Conservation (phyloP, 1,284 basidiomycete genomes). For the Fomitopsis palustris region DNA sequence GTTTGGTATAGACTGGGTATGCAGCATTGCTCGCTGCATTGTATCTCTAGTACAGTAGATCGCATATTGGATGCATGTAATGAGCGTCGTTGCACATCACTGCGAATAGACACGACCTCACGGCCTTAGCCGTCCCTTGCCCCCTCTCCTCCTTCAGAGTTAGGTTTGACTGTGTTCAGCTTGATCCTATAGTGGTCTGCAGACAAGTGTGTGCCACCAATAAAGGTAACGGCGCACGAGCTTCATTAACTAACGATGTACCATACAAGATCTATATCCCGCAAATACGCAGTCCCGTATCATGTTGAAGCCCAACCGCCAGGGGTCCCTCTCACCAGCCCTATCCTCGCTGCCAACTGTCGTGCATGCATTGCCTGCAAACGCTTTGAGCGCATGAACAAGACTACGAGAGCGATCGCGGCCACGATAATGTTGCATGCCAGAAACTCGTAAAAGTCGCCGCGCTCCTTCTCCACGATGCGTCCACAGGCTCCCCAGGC, state of each 20-base stretch:
- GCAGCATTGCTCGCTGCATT: neutral
- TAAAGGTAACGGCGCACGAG: no score
- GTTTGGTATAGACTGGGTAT: neutral
- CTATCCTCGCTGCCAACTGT: constrained; percentile 81
- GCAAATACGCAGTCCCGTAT: neutral
- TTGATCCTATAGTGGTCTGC: no score
- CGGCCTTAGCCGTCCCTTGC: neutral
- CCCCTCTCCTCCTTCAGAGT: no score
- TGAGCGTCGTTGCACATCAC: neutral
- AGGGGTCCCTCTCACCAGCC: constrained; percentile 38
- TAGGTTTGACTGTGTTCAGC: no score
- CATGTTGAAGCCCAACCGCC: constrained; percentile 18
- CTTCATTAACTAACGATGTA: neutral
- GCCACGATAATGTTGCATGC: constrained; percentile 78
- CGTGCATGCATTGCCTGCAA: constrained; percentile 73
- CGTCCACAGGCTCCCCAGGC: constrained; percentile 92
- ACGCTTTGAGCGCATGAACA: constrained; percentile 65
- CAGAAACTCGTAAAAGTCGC: constrained; percentile 86
- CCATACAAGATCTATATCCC: neutral
- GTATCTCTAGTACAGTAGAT: neutral
- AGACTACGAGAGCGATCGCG: constrained; percentile 57
- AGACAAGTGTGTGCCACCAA: no score
- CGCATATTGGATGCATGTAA: neutral
- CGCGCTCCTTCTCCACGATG: constrained; percentile 71
- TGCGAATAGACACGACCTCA: neutral